Evolutionary conservation across 176 grass and related monocot genomes (phyloP), one percentile per base, ranked within the genome.

Genomic region (Rhynchospora breviuscula): DNA sequence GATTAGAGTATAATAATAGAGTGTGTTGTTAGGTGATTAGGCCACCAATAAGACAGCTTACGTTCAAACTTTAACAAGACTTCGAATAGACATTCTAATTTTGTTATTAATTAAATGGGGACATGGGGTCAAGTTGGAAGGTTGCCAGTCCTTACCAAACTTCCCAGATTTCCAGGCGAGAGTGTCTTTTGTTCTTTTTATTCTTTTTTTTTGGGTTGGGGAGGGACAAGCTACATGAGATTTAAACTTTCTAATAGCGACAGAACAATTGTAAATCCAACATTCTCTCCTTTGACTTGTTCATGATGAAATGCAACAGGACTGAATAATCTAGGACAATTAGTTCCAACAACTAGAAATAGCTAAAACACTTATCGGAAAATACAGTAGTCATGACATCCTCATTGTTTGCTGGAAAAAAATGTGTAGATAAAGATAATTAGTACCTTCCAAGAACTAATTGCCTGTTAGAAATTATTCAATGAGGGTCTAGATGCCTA

Each of bases 11-110:
- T 15, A 78, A 17, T 15, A 78, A 29, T 57, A 78, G 6, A 35
- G 73, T 57, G 51, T 78, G 73, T 33, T 78, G 51, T 56, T 78
- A 78, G 73, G 73, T 78, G 73, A 78, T 78, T 57, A 78, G 73
- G 22, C 31, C 51, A 78, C 51, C 73, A 78, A 57, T 57, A 78
- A 78, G 13, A 56, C 15, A 6, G n/a, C 73, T 57, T 78, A 9
- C 73, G 49, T 78, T 78, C 11, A 33, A 57, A 1, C 56, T 31
- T 56, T 12, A 56, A 35, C 13, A 57, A 78, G 13, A 14, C 15
- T 33, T 78, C 73, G 51, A 78, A 57, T 31, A 57, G 0, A 31
- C 25, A 22, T 54, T 29, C 14, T 57, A 31, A 56, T 33, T 56
- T 71, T 18, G 25, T 54, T 18, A 10, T 57, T 78, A 33, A 78